A percentile compares a stretch with the other conserved stretches of the same genome.
Conservation (phyloP, 768 basidiomycete species). For the Tricholoma flavovirens region DNA sequence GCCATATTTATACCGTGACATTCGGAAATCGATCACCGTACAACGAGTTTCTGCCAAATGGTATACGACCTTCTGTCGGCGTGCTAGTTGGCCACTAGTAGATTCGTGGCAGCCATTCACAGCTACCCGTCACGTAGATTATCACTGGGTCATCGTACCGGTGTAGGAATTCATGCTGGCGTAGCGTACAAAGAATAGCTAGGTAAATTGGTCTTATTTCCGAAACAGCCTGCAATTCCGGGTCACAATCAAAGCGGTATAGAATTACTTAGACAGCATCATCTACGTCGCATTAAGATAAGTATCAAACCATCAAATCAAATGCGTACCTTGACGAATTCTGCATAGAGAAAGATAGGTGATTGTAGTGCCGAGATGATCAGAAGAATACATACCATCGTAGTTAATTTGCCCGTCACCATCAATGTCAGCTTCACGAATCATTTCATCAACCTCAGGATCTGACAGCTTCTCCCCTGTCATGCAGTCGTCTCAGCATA, state of each 20-base stretch:
- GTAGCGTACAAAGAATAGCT: constrained; percentile 13
- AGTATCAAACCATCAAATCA: not conserved
- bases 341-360: constrained; percentile 28
- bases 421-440: constrained; percentile 91
- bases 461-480: constrained; percentile 83
- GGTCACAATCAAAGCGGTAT: not conserved
- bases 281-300: constrained; percentile 38
- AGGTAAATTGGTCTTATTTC: constrained; percentile 3
- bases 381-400: constrained; percentile 44
- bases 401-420: constrained; percentile 94
- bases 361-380: constrained; percentile 3
- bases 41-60: too few species aligned
- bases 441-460: constrained; percentile 92
- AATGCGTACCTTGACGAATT: constrained; percentile 64
- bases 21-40: not conserved
- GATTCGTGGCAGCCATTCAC: not conserved
- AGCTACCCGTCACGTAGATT: not conserved
- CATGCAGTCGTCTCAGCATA: not conserved
- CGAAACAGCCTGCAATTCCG: constrained; percentile 1
- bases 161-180: constrained; percentile 1
- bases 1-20: not conserved
- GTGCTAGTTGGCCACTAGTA: too few species aligned
- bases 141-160: not conserved
- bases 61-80: too few species aligned
- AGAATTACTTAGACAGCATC: constrained; percentile 62